Base-by-base conservation (phyloP, 345 rosid genomes). In the Acer negundo region DNA sequence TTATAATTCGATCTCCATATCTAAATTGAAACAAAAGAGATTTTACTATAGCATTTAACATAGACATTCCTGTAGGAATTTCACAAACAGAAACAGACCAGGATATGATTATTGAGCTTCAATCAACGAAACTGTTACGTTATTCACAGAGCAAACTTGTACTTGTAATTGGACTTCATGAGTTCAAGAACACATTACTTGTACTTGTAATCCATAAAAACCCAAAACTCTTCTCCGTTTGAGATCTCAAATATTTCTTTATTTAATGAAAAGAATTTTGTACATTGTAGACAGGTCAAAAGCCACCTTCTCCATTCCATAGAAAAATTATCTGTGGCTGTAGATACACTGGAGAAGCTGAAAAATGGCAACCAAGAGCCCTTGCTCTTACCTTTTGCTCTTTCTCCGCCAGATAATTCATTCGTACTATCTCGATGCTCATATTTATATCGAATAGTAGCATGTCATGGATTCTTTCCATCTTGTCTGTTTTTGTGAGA, bases 221-320 rank as follows among this genome's bases (percentile, higher is more conserved):
- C 6, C n/a, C 31, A 3, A 13, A n/a, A 7, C 3, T 16, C n/a
- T 51, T 16, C 58, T 31, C 10, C 4, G 1, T 17, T 16, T 38
- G 1, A 24, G 19, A 38, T 10, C 47, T 8, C 17, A 40, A 7
- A 7, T 2, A 6, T 8, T 19, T 11, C 10, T 46, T 2, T 23
- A 12, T 44, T 23, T 22, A 44, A 20, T 9, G 59, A 44, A 69
- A 42, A 42, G 46, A 42, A 42, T 42, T 0, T 0, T 42, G 10
- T 42, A 73, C 69, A 69, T 46, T 74, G 3, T 74, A 74, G 23
- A 81, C 82, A 9, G 78, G 78, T 67, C 89, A 87, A 56, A 84
- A 86, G 23, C 89, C 85, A 67, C 89, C 84, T 64, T 84, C 79
- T 53, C 87, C 87, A 24, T 3, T 31, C 17, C 1, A 9, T 28